Evolutionary conservation across 2,329 filamentous ascomycete genomes (phyloP), one percentile per base, ranked within the genome.

Genomic region (Aureobasidium sp.): DNA sequence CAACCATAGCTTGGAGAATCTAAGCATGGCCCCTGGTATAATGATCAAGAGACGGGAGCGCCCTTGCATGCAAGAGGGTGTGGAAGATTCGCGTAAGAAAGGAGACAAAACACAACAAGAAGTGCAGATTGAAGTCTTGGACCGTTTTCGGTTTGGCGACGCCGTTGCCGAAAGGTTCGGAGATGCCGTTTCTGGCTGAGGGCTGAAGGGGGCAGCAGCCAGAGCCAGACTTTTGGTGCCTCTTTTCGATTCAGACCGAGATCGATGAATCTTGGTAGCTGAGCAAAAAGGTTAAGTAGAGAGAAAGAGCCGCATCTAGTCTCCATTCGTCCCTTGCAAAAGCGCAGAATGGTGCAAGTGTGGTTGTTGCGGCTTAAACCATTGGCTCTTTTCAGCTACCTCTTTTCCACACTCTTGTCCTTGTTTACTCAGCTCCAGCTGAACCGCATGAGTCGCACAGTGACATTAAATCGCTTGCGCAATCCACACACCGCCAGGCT

Each of bases 171-270:
- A 48, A 55, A 59, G 34, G 55, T 59, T 59, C 55, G 55, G 55
- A 48, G 42, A 59, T 59, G 55, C 55, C 55, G 55, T 59, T 59
- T 59, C 27, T 36, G 55, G 41, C 53, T 57, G 41, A 45, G 29
- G 41, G 41, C 22, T 44, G 51, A 53, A 37, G 41, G 11, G 12
- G 47, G 34, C 15, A 51, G n/a, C 29, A 51, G n/a, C 29, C 47
- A 27, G 15, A n/a, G 29, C 11, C 20, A 47, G 44, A 25, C 47
- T 22, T 51, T 11, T 29, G 5, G 5, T 34, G 31, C 31, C 31
- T 34, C 31, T 34, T 12, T 34, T 51, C 47, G 47, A 51, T 51
- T 47, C 27, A 47, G 34, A 20, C 36, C n/a, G 22, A 39, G 31
- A 41, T 22, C 41, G 31, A 34, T 34, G 3, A 11, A 34, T 34